A percentile compares a stretch with the other conserved stretches of the same genome.
These are phyloP conservation scores for Dactylellina cionopaga DNA, from an alignment of 2,329 filamentous ascomycete species.

Conservation along the genomic window DNA sequence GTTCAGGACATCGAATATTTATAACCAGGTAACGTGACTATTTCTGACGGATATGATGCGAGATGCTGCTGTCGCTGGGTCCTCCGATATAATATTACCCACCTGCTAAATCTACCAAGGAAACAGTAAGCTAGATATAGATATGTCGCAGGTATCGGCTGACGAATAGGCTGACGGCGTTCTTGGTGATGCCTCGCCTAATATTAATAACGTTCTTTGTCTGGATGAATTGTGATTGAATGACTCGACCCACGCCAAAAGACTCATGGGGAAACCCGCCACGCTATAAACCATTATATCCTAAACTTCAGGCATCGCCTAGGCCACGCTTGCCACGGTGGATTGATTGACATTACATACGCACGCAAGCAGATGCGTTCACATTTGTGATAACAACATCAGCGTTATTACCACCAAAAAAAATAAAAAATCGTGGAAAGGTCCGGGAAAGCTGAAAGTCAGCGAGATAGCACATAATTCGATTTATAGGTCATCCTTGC, in stretches of 20 bases:
- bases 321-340: no score
- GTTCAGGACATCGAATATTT: constrained; percentile 8
- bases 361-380: background rate
- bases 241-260: background rate
- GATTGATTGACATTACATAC: background rate
- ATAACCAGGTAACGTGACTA: constrained; percentile 35
- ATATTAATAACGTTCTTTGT: no score
- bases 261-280: constrained; percentile 12
- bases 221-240: no score
- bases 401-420: no score
- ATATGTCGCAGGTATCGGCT: constrained; percentile 4
- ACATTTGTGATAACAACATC: no score
- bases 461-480: no score
- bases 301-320: constrained; percentile 21
- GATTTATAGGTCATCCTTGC: no score
- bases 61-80: constrained; percentile 22
- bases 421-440: no score
- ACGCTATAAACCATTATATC: constrained; percentile 25
- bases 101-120: background rate
- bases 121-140: no score
- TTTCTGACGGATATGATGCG: background rate
- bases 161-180: constrained; percentile 44
- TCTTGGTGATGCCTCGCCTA: constrained; percentile 17
- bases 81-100: constrained; percentile 1
- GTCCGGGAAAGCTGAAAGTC: no score